These are phyloP conservation scores for Aspergillus vadensis DNA, from an alignment of 2,329 filamentous ascomycete genomes.

Conservation along the genomic window DNA sequence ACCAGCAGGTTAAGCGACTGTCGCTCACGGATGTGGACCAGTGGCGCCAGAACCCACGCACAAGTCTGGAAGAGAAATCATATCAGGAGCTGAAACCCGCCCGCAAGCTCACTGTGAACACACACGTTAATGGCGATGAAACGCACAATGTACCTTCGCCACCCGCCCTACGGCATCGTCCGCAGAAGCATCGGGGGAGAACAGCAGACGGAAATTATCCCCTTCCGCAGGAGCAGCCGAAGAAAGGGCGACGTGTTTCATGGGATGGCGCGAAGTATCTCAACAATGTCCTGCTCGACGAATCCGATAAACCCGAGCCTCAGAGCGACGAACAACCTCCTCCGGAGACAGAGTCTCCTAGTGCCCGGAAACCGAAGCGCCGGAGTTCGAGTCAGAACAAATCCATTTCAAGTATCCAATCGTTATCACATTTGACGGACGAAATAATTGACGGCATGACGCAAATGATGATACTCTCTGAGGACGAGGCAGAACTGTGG, in stretches of 20 bases:
- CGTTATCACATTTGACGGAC: slow-evolving; percentile 38
- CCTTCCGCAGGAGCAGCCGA: slow-evolving; percentile 25
- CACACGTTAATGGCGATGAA: slow-evolving; percentile 31
- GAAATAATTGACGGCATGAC: slow-evolving; percentile 42
- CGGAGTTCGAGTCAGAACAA: slow-evolving; percentile 12
- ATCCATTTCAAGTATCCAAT: slow-evolving; percentile 30
- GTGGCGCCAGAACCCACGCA: slow-evolving; percentile 37
- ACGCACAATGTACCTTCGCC: slow-evolving; percentile 38
- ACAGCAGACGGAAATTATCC: slow-evolving; percentile 25
- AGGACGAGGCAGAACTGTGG: slow-evolving; percentile 43
- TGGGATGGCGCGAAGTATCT: slow-evolving; percentile 42
- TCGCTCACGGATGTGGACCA: slow-evolving; percentile 42
- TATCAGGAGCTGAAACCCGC: slow-evolving; percentile 33
- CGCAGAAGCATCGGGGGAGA: slow-evolving; percentile 41
- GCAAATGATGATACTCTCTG: slow-evolving; percentile 38
- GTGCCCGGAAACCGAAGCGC: slow-evolving; percentile 22
- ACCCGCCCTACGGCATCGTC: slow-evolving; percentile 43
- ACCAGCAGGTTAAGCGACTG: slow-evolving; percentile 43
- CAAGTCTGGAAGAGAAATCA: slow-evolving; percentile 36
- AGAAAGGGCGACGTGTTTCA: slow-evolving; percentile 38
- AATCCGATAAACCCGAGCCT: slow-evolving; percentile 15
- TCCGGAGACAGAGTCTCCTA: slow-evolving; percentile 23
- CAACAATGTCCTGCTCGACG: slow-evolving; percentile 27
- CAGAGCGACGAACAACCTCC: slow-evolving; percentile 16
- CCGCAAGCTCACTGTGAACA: slow-evolving; percentile 36